Evolutionary conservation across 768 basidiomycete species (phyloP).

Genomic region (Panaeolus papilionaceus): DNA sequence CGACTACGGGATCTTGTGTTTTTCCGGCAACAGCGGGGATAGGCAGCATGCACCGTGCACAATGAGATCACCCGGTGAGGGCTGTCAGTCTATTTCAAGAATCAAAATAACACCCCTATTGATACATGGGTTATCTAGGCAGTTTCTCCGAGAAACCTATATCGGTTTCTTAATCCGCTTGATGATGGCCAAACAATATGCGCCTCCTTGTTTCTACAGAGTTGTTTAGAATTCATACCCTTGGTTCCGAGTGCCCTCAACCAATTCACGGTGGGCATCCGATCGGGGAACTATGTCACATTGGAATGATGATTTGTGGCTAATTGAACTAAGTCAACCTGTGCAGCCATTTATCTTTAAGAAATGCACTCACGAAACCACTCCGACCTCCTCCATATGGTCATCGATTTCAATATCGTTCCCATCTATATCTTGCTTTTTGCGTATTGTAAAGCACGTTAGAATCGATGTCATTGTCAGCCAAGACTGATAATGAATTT

Average conservation of each 20-base stretch:
- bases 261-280: background rate
- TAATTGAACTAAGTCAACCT: background rate
- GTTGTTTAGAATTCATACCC: background rate
- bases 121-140: background rate
- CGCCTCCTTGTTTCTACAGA: background rate
- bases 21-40: too few species aligned
- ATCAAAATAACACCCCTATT: background rate
- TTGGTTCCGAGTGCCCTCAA: background rate
- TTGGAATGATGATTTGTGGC: background rate
- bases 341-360: background rate
- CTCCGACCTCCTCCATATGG: constrained; percentile 13
- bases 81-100: background rate
- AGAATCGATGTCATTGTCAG: constrained; percentile 17
- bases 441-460: constrained; percentile 16
- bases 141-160: background rate
- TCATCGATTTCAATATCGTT: constrained; percentile 24
- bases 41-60: too few species aligned
- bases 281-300: background rate
- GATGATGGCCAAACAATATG: background rate
- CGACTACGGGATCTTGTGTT: too few species aligned
- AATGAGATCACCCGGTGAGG: too few species aligned
- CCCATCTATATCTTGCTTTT: constrained; percentile 21
- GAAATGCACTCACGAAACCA: constrained; percentile 2
- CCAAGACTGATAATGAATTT: constrained; percentile 16
- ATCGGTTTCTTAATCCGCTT: background rate